Base-by-base conservation (phyloP, 495 filamentous ascomycete species). In the Jackrogersella minutella region DNA sequence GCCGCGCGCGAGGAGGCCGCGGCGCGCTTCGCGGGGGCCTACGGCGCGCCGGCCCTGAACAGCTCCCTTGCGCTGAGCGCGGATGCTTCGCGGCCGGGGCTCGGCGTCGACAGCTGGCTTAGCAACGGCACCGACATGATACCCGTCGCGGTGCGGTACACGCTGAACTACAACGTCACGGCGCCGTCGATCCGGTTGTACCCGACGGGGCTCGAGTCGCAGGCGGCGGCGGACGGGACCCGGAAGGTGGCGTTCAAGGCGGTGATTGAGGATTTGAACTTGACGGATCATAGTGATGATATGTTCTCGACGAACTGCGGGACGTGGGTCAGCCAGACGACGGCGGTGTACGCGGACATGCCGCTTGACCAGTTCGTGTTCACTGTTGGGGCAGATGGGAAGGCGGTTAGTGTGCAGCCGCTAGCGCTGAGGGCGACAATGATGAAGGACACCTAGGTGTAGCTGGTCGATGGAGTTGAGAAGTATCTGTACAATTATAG, bases 291-390 rank as follows among this genome's bases (percentile, higher is more conserved):
- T 50, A 68, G 34, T 67, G 72, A 39, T 5, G 58, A 57, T 2
- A 78, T 80, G 78, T 80, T 79, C 56, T 78, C 76, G 44, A 80
- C 78, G 11, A 78, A 79, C 17, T 85, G 82, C 68, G 77, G 79
- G 3, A 80, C 80, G 5, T 85, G 83, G 83, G 73, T 79, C 9
- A 70, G 68, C 21, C 73, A 86, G 41, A 85, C 83, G 62, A 68
- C 69, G 31, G 72, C 74, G 0, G 73, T 75, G 49, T 84, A 79
- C 53, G 78, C 76, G 16, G 74, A 75, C 13, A 73, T 71, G 55
- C 74, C 77, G 43, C 62, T 86, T 16, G 84, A 86, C 58, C 75
- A 81, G 74, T 83, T 87, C 60, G 67, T 83, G 6, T 86, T 87
- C 58, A 70, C 71, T 6, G n/a, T 84, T 10, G 76, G 76, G 49